Evolutionary conservation across 2,329 filamentous ascomycete species (phyloP), one percentile per base, ranked within the genome.

Genomic region (Orbilia oligospora): DNA sequence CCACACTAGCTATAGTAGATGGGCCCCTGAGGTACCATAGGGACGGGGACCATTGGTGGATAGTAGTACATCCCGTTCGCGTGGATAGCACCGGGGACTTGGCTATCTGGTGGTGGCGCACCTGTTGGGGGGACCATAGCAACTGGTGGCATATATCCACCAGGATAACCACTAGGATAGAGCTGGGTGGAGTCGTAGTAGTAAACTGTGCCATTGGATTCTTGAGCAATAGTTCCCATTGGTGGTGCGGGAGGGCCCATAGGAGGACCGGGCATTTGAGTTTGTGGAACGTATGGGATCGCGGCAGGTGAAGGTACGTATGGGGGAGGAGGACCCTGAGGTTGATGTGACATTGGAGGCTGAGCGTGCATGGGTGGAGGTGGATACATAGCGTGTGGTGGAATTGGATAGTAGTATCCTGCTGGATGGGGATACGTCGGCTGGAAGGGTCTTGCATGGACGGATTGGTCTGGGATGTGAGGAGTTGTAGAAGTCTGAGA

Each of bases 121-220:
- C 80, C 87, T 89, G 79, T 81, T 85, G 80, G 79, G 58, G 81
- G 80, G 87, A 87, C 91, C 90, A 96, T 94, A 9, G 92, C 91
- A 51, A 78, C 68, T 33, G 75, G 75, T 27, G 75, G 68, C 75
- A 78, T 78, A 44, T 78, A 78, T 16, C 67, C 68, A 61, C 56
- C 56, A 49, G 68, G 75, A 80, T 90, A 91, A 89, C 94, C 93
- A 51, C 90, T 90, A 86, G 0, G 88, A 85, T 27, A 89, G 86
- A 58, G 94, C 83, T 94, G 91, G n/a, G 90, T 88, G 6, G 93
- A 88, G 83, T 97, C 92, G 82, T 94, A 94, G 84, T 97, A 99
- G 84, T 97, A 98, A 0, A 97, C 94, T 89, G 97, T 98, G 79
- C 96, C 96, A 81, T 97, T 97, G 80, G 91, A 91, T 86, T 98